A percentile compares a stretch with the other conserved stretches of the same genome.
phyloP scores from a whole-genome alignment of 352 stramenopile species.

The Hyaloperonospora arabidopsidis region DNA sequence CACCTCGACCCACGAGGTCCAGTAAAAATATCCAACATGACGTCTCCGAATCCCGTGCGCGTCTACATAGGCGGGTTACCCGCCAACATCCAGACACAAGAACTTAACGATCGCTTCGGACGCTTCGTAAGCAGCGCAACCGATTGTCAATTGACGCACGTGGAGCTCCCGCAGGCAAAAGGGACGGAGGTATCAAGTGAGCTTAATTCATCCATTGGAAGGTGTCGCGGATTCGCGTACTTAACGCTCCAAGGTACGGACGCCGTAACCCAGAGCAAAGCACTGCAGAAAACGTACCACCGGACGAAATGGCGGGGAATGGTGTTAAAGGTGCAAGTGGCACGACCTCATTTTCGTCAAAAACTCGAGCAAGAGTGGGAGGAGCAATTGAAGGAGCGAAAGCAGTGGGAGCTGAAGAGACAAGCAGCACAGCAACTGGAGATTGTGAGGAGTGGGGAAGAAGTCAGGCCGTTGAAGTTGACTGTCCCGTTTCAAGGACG shows the following conservation, averaged over 20 bases:
- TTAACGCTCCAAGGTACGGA: conserved; percentile 36
- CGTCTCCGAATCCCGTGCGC: conserved; percentile 23
- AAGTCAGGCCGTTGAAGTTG: conserved; percentile 15
- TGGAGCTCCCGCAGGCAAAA: conserved; percentile 42
- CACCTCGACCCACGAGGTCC: too few species aligned
- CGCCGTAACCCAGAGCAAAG: conserved; percentile 25
- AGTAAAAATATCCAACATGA: too few species aligned
- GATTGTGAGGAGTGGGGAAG: conserved; percentile 2
- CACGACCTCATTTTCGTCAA: conserved; percentile 39
- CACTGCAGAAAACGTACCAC: conserved; percentile 59
- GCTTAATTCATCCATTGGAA: too few species aligned
- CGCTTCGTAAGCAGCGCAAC: conserved; percentile 28
- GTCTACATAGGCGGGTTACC: conserved; percentile 62
- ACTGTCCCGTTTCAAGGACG: conserved; percentile 19
- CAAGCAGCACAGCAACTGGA: conserved; percentile 4
- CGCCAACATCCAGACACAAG: conserved; percentile 30
- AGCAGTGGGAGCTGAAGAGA: conserved; percentile 1
- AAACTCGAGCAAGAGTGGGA: conserved; percentile 40
- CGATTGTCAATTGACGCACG: conserved; percentile 26
- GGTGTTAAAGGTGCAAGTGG: conserved; percentile 51
- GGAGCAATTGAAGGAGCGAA: conserved; percentile 1
- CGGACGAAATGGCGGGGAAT: conserved; percentile 65
- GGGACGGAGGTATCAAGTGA: too few species aligned
- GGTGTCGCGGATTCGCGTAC: conserved; percentile 50
- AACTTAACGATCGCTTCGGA: conserved; percentile 61